Percentiles rank a stretch among this genome's conserved stretches.
Conservation (phyloP, 768 basidiomycete genomes). For the Podaxis sp. region DNA sequence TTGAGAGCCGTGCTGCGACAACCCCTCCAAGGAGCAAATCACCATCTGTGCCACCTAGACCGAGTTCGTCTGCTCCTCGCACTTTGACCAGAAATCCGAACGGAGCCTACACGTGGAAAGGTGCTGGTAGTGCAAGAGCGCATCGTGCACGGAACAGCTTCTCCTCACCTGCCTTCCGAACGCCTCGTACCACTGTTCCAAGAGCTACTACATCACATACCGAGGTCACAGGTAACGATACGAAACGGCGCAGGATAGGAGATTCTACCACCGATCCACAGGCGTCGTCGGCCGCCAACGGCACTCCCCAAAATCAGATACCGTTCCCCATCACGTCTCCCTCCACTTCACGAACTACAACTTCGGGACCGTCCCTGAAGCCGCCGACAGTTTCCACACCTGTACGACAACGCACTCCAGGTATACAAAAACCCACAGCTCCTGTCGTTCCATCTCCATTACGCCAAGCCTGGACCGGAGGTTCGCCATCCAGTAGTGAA, state of each 20-base stretch:
- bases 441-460: slow-evolving; percentile 75
- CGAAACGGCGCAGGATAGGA: slow-evolving; percentile 63
- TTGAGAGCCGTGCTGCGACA: slow-evolving; percentile 46
- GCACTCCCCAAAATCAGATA: slow-evolving; percentile 19
- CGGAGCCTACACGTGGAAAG: slow-evolving; percentile 70
- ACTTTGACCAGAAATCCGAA: slow-evolving; percentile 72
- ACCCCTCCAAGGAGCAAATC: slow-evolving; percentile 41
- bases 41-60: slow-evolving; percentile 24
- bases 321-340: slow-evolving; percentile 37
- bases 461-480: slow-evolving; percentile 68
- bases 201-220: slow-evolving; percentile 29
- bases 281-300: slow-evolving; percentile 18
- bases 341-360: slow-evolving; percentile 26
- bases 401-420: slow-evolving; percentile 42
- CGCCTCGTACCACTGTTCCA: slow-evolving; percentile 42
- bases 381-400: slow-evolving; percentile 25
- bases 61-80: slow-evolving; percentile 37
- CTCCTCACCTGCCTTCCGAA: slow-evolving; percentile 71
- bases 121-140: slow-evolving; percentile 69
- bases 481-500: slow-evolving; percentile 23
- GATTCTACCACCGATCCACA: slow-evolving; percentile 31
- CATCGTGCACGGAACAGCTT: slow-evolving; percentile 58
- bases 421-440: slow-evolving; percentile 49
- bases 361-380: slow-evolving; percentile 20
- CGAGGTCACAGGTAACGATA: slow-evolving; percentile 35